Base-by-base conservation (phyloP, 306 rosid species). In the Vachellia collinsii region DNA sequence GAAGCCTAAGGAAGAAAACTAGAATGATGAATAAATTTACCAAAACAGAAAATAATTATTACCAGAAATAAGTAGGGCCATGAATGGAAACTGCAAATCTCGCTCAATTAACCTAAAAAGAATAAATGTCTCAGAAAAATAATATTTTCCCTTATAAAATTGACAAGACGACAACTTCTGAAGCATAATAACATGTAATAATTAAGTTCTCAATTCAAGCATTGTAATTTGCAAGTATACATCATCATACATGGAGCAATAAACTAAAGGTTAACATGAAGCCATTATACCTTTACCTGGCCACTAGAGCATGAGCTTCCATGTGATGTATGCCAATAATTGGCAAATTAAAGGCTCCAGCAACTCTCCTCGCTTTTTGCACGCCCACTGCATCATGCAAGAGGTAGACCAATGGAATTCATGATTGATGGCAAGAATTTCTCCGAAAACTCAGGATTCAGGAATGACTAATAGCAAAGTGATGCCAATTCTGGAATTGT, bases 271-370 rank as follows among this genome's bases (percentile, higher is more conserved):
- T 37, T 66, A 62, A 36, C 65, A 62, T 53, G 54, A 19, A 80
- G 42, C 37, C 56, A 76, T 14, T 72, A 61, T 19, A 54, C 80
- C 11, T 70, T 44, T 88, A 93, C 98, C 99, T 95, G 79, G 98
- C 97, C 47, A 95, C 97, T n/a, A 95, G 87, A 84, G 98, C 97
- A 91, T 93, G 97, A 82, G 98, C 99, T 78, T 95, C 99, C 98
- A 93, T 95, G 86, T 95, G 99, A 93, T 95, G 98, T 65, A 95
- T 85, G 79, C 98, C 98, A 83, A 93, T 59, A 53, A 95, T 89
- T 37, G 99, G 99, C 67, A 95, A 86, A 77, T 73, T 83, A 81
- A 81, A 89, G 59, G 77, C 72, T 59, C 97, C 88, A 13, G 98
- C 92, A 83, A 90, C 79, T 85, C 86, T 87, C 34, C 92, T 88